phyloP scores from a whole-genome alignment of 139 green algal genomes.

The Haematococcus lacustris region DNA sequence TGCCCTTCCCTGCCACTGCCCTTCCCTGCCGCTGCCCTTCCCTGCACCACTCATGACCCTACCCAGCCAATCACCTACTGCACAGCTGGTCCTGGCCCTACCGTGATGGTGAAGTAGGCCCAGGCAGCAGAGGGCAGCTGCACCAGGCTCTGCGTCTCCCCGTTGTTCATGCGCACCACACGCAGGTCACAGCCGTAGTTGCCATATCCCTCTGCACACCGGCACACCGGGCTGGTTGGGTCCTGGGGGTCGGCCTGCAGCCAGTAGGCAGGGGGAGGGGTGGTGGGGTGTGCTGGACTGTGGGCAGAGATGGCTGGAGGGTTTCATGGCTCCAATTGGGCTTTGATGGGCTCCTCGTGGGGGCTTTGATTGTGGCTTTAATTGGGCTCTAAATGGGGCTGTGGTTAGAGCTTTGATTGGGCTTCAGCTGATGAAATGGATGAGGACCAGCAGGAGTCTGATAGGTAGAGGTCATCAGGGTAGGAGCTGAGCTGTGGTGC shows the following conservation, averaged over 20 bases:
- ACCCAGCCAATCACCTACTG: not conserved
- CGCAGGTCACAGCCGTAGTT: conserved; percentile 2
- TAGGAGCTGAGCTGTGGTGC: not conserved
- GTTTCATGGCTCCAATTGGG: not conserved
- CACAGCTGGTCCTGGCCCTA: not conserved
- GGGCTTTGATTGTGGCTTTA: not conserved
- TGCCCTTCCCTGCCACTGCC: too few relatives aligned
- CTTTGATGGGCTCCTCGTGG: not conserved
- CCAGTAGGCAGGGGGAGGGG: not conserved
- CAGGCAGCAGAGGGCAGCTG: not conserved
- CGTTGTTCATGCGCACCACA: not conserved
- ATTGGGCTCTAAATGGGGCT: not conserved
- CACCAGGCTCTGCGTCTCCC: not conserved
- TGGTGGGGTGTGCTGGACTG: not conserved
- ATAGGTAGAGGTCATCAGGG: too few relatives aligned
- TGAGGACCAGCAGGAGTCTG: too few relatives aligned
- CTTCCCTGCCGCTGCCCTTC: too few relatives aligned
- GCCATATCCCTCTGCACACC: not conserved
- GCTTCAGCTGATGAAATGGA: not conserved
- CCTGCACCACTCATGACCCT: too few relatives aligned
- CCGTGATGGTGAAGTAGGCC: not conserved
- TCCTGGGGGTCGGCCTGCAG: not conserved
- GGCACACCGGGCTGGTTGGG: not conserved
- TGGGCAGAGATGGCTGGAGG: not conserved
- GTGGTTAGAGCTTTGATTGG: not conserved